Percentiles rank a stretch among this genome's conserved stretches.
Conservation (phyloP, 441 rosid genomes). For the Aleurites moluccanus region DNA sequence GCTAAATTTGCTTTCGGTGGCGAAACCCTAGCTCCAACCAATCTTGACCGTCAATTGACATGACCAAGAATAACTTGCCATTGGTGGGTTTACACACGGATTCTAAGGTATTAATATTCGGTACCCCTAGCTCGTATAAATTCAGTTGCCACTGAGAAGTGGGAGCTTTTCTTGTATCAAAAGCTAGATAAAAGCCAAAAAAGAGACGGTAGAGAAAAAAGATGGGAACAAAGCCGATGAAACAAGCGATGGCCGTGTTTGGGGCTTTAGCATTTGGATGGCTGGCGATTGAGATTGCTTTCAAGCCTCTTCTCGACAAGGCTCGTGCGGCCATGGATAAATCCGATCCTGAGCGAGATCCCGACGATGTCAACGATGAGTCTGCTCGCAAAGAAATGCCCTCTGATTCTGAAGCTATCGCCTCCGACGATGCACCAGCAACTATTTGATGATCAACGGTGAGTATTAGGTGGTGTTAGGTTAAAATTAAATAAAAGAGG, state of each 20-base stretch:
- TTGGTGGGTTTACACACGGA: slow-evolving; percentile 16
- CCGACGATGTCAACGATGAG: slow-evolving; percentile 35
- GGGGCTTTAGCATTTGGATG: slow-evolving; percentile 76
- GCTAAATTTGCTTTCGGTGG: not conserved
- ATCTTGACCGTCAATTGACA: slow-evolving; percentile 26
- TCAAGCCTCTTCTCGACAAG: slow-evolving; percentile 68
- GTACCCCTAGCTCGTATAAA: not conserved
- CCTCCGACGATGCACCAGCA: not conserved
- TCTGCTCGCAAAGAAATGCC: not conserved
- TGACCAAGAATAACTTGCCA: not conserved
- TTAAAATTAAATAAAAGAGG: not conserved
- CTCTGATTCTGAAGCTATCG: not conserved
- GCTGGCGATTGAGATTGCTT: slow-evolving; percentile 74
- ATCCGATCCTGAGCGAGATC: slow-evolving; percentile 54
- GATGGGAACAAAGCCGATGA: slow-evolving; percentile 46
- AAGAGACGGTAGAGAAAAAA: not conserved
- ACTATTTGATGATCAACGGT: not conserved
- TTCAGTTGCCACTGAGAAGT: not conserved
- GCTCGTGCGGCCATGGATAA: slow-evolving; percentile 59
- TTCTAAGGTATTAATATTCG: not conserved
- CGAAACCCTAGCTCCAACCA: not conserved
- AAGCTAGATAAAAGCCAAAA: not conserved
- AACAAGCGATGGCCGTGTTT: slow-evolving; percentile 59
- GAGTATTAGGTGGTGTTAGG: not conserved
- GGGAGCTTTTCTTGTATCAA: not conserved